Conservation (phyloP, 305 asterid genomes). For the Fraxinus baroniana region DNA sequence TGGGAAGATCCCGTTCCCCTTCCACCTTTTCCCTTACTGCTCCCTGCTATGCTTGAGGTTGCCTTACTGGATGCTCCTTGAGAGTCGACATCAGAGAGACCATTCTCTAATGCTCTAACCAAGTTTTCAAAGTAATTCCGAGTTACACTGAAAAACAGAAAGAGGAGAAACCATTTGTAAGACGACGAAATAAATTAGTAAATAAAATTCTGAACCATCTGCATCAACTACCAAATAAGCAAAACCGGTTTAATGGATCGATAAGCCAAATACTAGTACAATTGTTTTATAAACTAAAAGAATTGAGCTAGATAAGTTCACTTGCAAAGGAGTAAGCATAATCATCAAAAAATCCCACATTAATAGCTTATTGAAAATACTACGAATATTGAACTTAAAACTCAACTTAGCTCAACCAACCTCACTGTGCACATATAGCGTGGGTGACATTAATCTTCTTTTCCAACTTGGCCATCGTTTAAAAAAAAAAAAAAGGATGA, state of each 20-base stretch:
- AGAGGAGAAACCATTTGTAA: slow-evolving; percentile 10
- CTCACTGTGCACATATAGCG: background rate
- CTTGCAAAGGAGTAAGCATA: background rate
- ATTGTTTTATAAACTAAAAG: background rate
- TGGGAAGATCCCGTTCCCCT: slow-evolving; percentile 56
- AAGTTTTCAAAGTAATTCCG: slow-evolving; percentile 80
- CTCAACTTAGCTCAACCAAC: background rate
- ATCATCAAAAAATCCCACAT: background rate
- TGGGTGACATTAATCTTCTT: background rate
- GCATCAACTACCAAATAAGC: background rate
- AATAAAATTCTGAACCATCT: background rate
- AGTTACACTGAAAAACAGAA: slow-evolving; percentile 53
- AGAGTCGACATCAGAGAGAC: slow-evolving; percentile 78
- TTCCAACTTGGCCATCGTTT: background rate
- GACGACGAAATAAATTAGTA: slow-evolving; percentile 1
- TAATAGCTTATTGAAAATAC: background rate
- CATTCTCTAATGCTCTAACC: slow-evolving; percentile 83
- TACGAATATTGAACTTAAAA: background rate
- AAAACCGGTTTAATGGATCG: background rate
- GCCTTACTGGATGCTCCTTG: slow-evolving; percentile 49
- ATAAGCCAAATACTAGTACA: background rate
- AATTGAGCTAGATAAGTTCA: background rate
- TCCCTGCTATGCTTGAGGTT: slow-evolving; percentile 50
- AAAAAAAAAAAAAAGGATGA: background rate
- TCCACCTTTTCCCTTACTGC: slow-evolving; percentile 66